phyloP scores from a whole-genome alignment of 495 filamentous ascomycete species.

The Aspergillus nidulans region DNA sequence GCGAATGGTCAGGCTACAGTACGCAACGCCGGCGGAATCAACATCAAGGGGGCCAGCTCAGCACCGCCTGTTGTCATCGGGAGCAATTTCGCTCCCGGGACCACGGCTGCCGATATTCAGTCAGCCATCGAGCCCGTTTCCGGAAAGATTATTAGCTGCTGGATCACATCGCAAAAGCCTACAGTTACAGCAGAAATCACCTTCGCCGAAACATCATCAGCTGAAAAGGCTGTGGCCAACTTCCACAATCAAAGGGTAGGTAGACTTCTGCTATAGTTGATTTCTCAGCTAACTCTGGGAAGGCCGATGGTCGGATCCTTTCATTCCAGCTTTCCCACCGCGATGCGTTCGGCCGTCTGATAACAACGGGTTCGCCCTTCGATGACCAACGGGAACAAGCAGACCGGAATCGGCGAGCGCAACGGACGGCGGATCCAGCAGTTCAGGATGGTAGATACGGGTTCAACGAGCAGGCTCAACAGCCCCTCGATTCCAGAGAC shows the following conservation, averaged over 20 bases:
- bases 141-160: conserved; percentile 67
- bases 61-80: conserved; percentile 75
- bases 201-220: conserved; percentile 71
- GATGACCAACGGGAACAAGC: conserved; percentile 42
- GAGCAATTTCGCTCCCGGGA: conserved; percentile 87
- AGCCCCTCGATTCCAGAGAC: conserved; percentile 7
- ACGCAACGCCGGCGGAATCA: conserved; percentile 49
- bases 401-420: conserved; percentile 39
- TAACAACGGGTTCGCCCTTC: conserved; percentile 25
- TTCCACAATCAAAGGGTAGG: conserved; percentile 85
- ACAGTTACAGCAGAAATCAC: conserved; percentile 83
- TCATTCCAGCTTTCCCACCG: conserved; percentile 56
- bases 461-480: conserved; percentile 40
- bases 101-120: conserved; percentile 91
- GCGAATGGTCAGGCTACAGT: conserved; percentile 27
- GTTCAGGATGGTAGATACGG: conserved; percentile 60
- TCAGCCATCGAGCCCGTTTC: conserved; percentile 71
- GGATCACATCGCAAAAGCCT: conserved; percentile 63
- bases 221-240: conserved; percentile 72
- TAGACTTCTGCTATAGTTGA: background rate
- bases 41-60: conserved; percentile 73
- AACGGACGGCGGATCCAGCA: conserved; percentile 42
- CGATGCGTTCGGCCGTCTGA: conserved; percentile 29
- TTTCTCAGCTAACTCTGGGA: conserved; percentile 14
- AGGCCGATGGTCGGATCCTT: conserved; percentile 85